These are phyloP conservation scores for Polysphondylium violaceum DNA, from an alignment of 78 protist species.

Conservation along the genomic window DNA sequence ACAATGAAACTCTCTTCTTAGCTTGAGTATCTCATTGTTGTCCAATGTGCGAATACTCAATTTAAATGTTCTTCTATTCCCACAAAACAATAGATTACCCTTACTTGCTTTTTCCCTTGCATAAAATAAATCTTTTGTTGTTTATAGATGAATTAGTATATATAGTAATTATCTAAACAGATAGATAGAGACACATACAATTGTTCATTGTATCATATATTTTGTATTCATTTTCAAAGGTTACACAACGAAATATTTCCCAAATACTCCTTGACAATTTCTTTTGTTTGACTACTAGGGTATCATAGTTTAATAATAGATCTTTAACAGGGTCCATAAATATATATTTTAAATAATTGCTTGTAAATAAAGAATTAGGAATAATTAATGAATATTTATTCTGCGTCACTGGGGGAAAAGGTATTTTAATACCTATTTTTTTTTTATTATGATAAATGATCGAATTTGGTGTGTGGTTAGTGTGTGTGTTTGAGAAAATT, in stretches of 20 bases:
- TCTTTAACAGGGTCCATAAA: neutral
- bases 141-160: neutral
- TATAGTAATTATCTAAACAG: neutral
- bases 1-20: slow-evolving; percentile 20
- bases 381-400: too few species aligned
- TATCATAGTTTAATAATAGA: too few species aligned
- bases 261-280: slow-evolving; percentile 7
- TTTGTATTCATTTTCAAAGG: slow-evolving; percentile 24
- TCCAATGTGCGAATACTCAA: slow-evolving; percentile 12
- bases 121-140: neutral
- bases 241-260: slow-evolving; percentile 6
- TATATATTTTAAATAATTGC: too few species aligned
- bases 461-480: too few species aligned
- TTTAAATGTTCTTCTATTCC: slow-evolving; percentile 22
- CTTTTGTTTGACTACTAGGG: slow-evolving; percentile 7
- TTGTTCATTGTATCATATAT: neutral
- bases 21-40: slow-evolving; percentile 18
- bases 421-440: too few species aligned
- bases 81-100: slow-evolving; percentile 20
- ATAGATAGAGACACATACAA: neutral
- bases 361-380: too few species aligned
- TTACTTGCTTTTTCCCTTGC: slow-evolving; percentile 25
- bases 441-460: too few species aligned
- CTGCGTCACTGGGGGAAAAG: too few species aligned
- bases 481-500: too few species aligned